Evolutionary conservation across 345 rosid species (phyloP).

Genomic region (Linum usitatissimum): DNA sequence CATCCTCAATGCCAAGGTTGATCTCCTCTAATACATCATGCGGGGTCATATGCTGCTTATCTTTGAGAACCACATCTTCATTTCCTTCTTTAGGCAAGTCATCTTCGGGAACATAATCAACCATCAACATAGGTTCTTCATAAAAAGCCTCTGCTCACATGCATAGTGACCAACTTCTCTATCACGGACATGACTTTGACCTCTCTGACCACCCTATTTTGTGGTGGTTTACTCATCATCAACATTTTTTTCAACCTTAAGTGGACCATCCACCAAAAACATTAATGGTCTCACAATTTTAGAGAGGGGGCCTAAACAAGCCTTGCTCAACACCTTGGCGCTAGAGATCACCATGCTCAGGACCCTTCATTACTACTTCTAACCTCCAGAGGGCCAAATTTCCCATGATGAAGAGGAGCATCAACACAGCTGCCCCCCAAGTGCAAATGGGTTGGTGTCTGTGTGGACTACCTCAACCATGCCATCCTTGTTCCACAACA

Average conservation of each 20-base stretch:
- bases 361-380: neutral
- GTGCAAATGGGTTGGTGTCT: neutral
- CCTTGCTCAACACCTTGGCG: neutral
- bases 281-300: neutral
- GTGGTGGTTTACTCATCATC: neutral
- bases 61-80: neutral
- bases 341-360: neutral
- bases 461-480: neutral
- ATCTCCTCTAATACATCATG: neutral
- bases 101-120: neutral
- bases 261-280: neutral
- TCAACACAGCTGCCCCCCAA: neutral
- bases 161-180: neutral
- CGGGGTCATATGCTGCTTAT: neutral
- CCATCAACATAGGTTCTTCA: neutral
- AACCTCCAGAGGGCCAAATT: neutral
- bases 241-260: no score
- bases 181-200: neutral
- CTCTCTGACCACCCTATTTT: neutral
- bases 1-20: neutral
- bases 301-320: neutral
- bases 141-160: neutral
- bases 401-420: neutral
- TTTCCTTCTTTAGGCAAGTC: neutral
- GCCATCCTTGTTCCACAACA: constrained; percentile 3